Evolutionary conservation across 768 basidiomycete genomes (phyloP), one percentile per base, ranked within the genome.

Genomic region (Mycena galericulata): DNA sequence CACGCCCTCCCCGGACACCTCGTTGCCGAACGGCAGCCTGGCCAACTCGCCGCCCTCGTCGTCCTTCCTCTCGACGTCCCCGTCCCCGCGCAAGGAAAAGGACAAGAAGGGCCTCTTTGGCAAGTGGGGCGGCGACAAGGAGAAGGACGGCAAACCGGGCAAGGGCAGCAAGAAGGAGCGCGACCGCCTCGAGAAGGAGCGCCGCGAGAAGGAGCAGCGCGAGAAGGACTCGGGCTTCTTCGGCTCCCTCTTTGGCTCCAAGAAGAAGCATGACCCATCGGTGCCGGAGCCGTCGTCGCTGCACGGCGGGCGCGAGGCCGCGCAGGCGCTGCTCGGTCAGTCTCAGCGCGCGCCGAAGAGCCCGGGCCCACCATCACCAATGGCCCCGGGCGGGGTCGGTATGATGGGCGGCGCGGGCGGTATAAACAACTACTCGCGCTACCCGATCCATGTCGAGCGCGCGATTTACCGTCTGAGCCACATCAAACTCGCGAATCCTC

Each of bases 361-460:
- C 14, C 90, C 92, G 24, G 87, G 82, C 26, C 77, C 84, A 43
- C 80, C 81, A 15, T 78, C 82, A 17, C 67, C 70, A 8, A 61
- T 61, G 66, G 54, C 29, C 0, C 32, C 43, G 17, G 29, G 43
- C 45, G 60, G n/a, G n/a, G n/a, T 22, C 27, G 69, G 70, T 36
- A 56, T 71, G 62, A 61, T 71, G 70, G 70, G 58, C 17, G 68
- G 69, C 29, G 83, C 81, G 11, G 76, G 79, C 45, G 79, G 79
- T 24, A 78, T 81, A 36, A 85, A 86, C 72, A 83, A 84, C 56
- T 88, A 86, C 68, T 82, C 97, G 56, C 89, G 98, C 71, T 97
- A 99, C 77, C 98, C 98, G 11, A 98, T 99, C 67, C 98, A 99
- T 75, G 98, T 99, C 70, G 98, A 99, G 78, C 89, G 98, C 36